Evolutionary conservation across 2,329 filamentous ascomycete species (phyloP).

Genomic region (Madurella mycetomatis): DNA sequence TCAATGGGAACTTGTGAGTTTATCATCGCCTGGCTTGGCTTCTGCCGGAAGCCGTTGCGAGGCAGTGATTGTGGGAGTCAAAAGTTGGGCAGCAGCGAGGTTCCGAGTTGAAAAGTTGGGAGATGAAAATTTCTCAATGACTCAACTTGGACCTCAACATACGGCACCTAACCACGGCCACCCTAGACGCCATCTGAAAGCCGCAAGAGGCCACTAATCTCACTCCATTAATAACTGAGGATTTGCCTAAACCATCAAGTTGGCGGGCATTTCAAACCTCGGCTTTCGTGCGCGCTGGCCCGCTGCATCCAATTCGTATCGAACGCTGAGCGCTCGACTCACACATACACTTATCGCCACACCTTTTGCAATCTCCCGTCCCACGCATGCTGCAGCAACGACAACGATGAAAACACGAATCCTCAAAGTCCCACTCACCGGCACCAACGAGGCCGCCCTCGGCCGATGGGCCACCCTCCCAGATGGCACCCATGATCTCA

Average conservation of each 20-base stretch:
- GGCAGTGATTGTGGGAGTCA: neutral
- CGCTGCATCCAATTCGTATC: conserved; percentile 9
- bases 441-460: conserved; percentile 9
- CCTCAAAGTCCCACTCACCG: conserved; percentile 25
- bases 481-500: conserved; percentile 26
- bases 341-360: conserved; percentile 8
- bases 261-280: conserved; percentile 9
- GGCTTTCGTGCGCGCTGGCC: conserved; percentile 19
- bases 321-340: conserved; percentile 1
- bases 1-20: no score
- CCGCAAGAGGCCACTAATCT: no score
- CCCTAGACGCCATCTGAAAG: neutral
- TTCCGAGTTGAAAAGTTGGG: neutral
- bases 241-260: conserved; percentile 2
- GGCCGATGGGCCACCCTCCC: conserved; percentile 18
- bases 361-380: neutral
- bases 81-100: neutral
- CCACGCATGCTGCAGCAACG: conserved; percentile 1
- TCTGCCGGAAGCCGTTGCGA: neutral
- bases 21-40: no score
- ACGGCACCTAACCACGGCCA: neutral
- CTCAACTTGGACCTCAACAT: conserved; percentile 14
- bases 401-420: conserved; percentile 27
- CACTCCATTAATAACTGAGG: no score
- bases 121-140: conserved; percentile 20